Evolutionary conservation across 106 monocot species (phyloP), one percentile per base, ranked within the genome.

Genomic region (Narthecium ossifragum): DNA sequence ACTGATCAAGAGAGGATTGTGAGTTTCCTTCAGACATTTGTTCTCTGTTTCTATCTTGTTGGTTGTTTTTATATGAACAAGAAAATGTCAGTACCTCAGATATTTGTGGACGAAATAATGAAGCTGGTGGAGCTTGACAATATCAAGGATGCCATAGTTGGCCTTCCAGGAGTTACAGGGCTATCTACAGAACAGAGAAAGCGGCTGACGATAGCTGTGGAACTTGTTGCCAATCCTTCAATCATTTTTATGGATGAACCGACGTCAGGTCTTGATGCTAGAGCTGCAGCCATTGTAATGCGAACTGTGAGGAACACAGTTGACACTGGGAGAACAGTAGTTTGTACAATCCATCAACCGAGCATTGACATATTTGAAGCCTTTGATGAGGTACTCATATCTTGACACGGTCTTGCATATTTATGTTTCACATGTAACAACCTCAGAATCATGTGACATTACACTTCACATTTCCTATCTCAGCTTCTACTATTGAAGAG

Each of bases 221-320:
- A 83, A 49, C 73, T 83, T 31, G 83, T 83, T 25, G 83, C 83
- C 3, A 83, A 78, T 55, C 83, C 83, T 31, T 83, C 83, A 9
- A 78, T 83, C 33, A 75, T 83, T 17, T 83, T 83, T 51, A 83
- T 83, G 83, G 83, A 83, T 49, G 83, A 83, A 54, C 83, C 83
- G 14, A 83, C 83, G n/a, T 83, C 83, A 5, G 83, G 83, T 51
- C 83, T 83, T 40, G 84, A 84, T 61, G 75, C 84, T 40, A 70
- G 84, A 26, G 84, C 84, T 8, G 84, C 84, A 14, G 84, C 84
- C 27, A 84, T 84, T 65, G 78, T 84, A 13, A 84, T 84, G 84
- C 67, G 84, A 59, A 61, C 84, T 8, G 84, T 84, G n/a, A 67
- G 84, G 48, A 84, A 84, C 51, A 84, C 78, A 0, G 78, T 84